phyloP scores from a whole-genome alignment of 441 rosid genomes.

The Melastoma candidum region DNA sequence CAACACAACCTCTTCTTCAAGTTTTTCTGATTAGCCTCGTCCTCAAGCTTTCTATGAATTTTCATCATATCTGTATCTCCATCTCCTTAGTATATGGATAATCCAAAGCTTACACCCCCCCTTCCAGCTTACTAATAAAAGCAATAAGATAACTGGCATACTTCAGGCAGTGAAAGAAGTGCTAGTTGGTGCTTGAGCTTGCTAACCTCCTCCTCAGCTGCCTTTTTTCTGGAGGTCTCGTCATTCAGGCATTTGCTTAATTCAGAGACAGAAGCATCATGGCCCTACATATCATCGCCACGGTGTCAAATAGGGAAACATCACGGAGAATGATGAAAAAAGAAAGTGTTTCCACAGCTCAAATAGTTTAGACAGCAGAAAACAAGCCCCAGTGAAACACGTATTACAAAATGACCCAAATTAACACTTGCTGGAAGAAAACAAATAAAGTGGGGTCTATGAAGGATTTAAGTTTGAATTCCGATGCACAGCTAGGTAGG shows the following conservation, averaged over 20 bases:
- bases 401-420: no score
- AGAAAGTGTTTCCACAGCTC: no score
- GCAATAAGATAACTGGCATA: slow-evolving; percentile 4
- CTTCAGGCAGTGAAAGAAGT: slow-evolving; percentile 12
- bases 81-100: slow-evolving; percentile 8
- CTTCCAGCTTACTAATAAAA: background rate
- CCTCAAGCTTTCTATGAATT: slow-evolving; percentile 13
- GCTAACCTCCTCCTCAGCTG: slow-evolving; percentile 19
- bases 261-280: slow-evolving; percentile 5
- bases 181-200: slow-evolving; percentile 14
- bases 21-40: slow-evolving; percentile 11
- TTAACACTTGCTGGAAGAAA: no score
- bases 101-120: background rate
- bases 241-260: slow-evolving; percentile 2
- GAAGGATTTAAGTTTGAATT: no score
- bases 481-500: no score
- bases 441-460: no score
- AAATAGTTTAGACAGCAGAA: no score
- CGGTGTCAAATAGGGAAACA: no score
- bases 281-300: slow-evolving; percentile 6
- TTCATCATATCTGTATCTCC: slow-evolving; percentile 14
- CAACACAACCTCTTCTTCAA: slow-evolving; percentile 14
- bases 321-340: no score
- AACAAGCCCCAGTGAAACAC: no score
- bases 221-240: slow-evolving; percentile 14